Evolutionary conservation across 352 stramenopile species (phyloP), one percentile per base, ranked within the genome.

Genomic region (Pythium aquatile): DNA sequence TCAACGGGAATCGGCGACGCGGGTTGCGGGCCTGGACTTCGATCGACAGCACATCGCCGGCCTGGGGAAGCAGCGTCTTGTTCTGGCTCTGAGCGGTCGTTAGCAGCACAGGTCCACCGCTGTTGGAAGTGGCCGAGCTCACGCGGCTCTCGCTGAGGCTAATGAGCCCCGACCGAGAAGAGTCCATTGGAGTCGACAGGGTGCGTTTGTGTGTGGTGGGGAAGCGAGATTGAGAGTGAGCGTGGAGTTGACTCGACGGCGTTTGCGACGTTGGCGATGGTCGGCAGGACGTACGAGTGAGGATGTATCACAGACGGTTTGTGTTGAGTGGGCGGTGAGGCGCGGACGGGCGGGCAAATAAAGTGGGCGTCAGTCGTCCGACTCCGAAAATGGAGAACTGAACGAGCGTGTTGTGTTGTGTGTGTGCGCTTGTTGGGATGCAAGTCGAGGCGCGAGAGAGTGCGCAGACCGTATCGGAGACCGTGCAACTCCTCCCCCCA

Each of bases 11-110:
- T 7, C 80, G 80, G 26, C 80, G 71, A 2, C 80, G 74, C 39
- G 78, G 80, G 63, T 89, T 85, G 37, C 81, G 61, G 48, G 68
- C 77, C 55, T 82, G 70, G 64, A 88, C 78, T 49, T 88, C 79
- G 53, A 88, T 88, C 39, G 79, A 86, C 37, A 86, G 70, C 55
- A 79, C 69, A 32, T 85, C 75, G 51, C 79, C 77, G 13, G 74
- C 76, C 72, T 83, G 58, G 66, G 79, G 69, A 75, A 88, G 47
- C 71, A 70, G 57, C 40, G 64, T 66, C 52, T 65, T 64, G 57
- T 40, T 62, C 30, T 30, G 56, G 51, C 52, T 61, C 32, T 63
- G 49, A 16, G 51, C 58, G 4, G 51, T 70, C 14, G 57, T 70
- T 4, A 70, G 58, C 51, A 70, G 29, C 51, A 59, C 55, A 9